A percentile compares a stretch with the other conserved stretches of the same genome.
Conservation (phyloP, 2,329 filamentous ascomycete species). For the Dactylellina drechsleri region DNA sequence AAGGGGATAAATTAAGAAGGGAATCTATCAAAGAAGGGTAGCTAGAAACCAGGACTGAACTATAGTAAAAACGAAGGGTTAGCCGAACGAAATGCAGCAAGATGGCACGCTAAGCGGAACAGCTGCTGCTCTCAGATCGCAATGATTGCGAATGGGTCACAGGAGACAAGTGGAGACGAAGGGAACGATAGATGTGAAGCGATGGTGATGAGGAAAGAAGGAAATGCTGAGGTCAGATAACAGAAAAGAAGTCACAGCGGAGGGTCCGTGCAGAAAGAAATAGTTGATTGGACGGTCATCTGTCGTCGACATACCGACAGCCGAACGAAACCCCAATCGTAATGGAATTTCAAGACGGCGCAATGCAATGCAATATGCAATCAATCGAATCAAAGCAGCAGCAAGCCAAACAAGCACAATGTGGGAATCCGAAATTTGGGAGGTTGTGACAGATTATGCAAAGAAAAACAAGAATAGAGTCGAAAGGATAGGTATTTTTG, state of each 20-base stretch:
- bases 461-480: background rate
- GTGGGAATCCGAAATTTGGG: no score
- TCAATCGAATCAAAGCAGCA: no score
- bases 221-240: constrained; percentile 5
- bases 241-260: constrained; percentile 36
- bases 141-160: background rate
- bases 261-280: constrained; percentile 36
- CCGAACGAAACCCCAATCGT: no score
- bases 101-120: background rate
- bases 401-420: no score
- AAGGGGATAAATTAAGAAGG: background rate
- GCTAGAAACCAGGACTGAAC: no score
- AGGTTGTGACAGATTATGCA: no score
- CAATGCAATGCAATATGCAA: no score
- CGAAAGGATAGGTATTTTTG: background rate
- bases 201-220: constrained; percentile 3
- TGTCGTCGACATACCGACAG: constrained; percentile 2
- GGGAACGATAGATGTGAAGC: constrained; percentile 1
- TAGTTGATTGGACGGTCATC: constrained; percentile 32
- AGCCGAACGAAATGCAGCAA: constrained; percentile 20
- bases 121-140: constrained; percentile 9
- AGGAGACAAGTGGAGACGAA: background rate
- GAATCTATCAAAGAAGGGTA: no score
- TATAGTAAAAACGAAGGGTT: constrained; percentile 7
- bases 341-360: no score